phyloP scores from a whole-genome alignment of 129 eudicot species.

The Artemisia annua region DNA sequence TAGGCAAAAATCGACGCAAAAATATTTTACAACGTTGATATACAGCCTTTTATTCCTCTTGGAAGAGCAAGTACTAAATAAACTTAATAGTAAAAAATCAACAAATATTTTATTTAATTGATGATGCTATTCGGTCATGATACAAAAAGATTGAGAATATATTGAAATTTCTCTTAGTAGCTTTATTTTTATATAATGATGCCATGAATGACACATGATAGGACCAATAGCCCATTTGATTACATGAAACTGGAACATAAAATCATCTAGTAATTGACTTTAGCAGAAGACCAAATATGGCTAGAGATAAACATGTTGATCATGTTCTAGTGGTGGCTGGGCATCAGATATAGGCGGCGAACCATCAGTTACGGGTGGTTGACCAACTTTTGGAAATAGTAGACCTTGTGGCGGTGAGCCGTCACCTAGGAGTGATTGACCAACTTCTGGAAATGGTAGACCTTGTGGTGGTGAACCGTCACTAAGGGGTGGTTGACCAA shows the following conservation, averaged over 20 bases:
- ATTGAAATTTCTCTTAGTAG: constrained; percentile 7
- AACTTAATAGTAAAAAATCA: background rate
- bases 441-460: background rate
- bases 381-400: background rate
- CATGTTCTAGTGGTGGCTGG: constrained; percentile 14
- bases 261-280: background rate
- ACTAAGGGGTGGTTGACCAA: constrained; percentile 22
- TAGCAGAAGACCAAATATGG: constrained; percentile 18
- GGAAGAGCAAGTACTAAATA: background rate
- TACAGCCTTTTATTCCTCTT: background rate
- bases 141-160: constrained; percentile 11
- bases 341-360: background rate
- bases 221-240: constrained; percentile 15
- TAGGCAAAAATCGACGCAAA: background rate
- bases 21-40: background rate
- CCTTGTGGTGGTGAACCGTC: constrained; percentile 11
- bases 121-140: background rate
- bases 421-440: constrained; percentile 8
- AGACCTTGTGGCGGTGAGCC: background rate
- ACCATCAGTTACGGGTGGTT: constrained; percentile 10
- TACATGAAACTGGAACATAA: constrained; percentile 17
- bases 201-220: constrained; percentile 27
- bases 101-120: constrained; percentile 2
- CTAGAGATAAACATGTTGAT: constrained; percentile 6
- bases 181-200: constrained; percentile 9